Evolutionary conservation across 331 rosid species (phyloP), one percentile per base, ranked within the genome.

Genomic region (Phaseolus coccineus): DNA sequence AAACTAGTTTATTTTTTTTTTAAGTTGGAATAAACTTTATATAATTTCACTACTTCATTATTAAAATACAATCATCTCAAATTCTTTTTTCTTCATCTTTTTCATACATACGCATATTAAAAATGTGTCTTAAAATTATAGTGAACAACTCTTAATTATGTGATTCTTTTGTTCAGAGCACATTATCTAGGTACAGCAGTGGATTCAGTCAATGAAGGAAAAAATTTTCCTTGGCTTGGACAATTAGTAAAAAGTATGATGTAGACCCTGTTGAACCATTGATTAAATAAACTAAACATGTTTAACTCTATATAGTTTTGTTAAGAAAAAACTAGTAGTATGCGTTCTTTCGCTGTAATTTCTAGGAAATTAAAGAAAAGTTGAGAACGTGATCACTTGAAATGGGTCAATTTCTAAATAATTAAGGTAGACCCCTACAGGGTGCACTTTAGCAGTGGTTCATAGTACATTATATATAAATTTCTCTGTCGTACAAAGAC

Each of bases 401-500:
- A 62, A 69, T 50, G 40, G 78, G 74, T 76, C 74, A 76, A 71
- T 59, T 82, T 35, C 51, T 73, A 76, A 71, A 74, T 77, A 53
- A 82, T 80, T 75, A 84, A 84, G 83, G 83, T 84, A 81, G 88
- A 76, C 83, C 81, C 73, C 46, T 22, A 55, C 56, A 22, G 13
- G 66, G 74, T 82, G 51, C 84, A 84, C 74, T 78, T 75, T 75
- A 55, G 64, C 33, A 56, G 65, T 81, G 75, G 51, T 12, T 55
- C 64, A 68, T 14, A 24, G 64, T 64, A 74, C 76, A 44, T 61
- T 19, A 46, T 14, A 69, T 19, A 46, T 9, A 76, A 67, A 46
- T 56, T 69, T 67, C 15, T 67, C 7, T 74, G 62, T 30, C 15
- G 22, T 33, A 24, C 40, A 24, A n/a, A 48, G 4, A 66, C 44